Conservation (phyloP, 441 rosid species). For the Mallotus japonicus region DNA sequence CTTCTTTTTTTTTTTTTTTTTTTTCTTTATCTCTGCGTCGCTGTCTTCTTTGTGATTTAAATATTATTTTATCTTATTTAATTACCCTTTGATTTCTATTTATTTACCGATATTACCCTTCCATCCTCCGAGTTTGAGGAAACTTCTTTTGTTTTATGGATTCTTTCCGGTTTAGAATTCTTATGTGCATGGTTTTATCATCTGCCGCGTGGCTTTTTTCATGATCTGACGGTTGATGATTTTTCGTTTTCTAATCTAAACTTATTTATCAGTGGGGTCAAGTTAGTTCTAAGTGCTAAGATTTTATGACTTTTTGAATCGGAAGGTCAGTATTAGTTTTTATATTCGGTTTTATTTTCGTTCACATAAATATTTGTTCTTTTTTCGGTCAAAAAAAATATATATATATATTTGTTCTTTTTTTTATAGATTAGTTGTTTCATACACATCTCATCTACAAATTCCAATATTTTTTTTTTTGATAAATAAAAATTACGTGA, state of each 20-base stretch:
- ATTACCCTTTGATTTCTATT: constrained; percentile 20
- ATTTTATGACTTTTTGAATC: not conserved
- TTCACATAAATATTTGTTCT: constrained; percentile 14
- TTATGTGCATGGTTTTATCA: not conserved
- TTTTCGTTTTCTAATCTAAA: too few species aligned
- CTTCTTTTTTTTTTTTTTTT: not conserved
- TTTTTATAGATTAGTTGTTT: not conserved
- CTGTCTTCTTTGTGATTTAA: constrained; percentile 32
- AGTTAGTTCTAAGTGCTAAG: not conserved
- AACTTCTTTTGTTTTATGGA: not conserved
- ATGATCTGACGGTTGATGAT: constrained; percentile 13
- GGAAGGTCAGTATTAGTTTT: not conserved
- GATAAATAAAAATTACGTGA: too few species aligned
- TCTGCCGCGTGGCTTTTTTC: not conserved
- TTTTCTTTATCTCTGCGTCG: constrained; percentile 21
- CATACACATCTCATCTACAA: constrained; percentile 10
- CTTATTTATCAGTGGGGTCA: not conserved
- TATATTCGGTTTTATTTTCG: not conserved
- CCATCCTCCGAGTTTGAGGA: not conserved
- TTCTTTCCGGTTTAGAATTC: not conserved
- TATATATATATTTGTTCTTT: too few species aligned
- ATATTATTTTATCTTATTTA: constrained; percentile 17
- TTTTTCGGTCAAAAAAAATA: too few species aligned
- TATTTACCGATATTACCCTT: constrained; percentile 21
- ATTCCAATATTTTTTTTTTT: not conserved